A percentile compares a stretch with the other conserved stretches of the same genome.
Conservation (phyloP, 2,329 filamentous ascomycete genomes). For the Apiospora hydei region DNA sequence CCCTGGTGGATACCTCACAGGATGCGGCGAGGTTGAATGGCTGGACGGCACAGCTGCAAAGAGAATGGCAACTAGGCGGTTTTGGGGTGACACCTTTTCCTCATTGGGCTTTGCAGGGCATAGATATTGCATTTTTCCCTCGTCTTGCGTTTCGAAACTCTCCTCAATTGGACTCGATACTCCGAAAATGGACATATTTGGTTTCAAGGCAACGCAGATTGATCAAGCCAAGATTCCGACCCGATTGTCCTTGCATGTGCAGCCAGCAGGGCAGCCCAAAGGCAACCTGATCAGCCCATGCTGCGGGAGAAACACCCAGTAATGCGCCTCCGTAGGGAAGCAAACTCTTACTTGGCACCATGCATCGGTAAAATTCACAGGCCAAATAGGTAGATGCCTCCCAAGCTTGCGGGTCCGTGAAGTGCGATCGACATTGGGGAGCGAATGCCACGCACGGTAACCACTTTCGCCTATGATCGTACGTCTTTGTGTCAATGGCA, state of each 20-base stretch:
- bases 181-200: slow-evolving; percentile 4
- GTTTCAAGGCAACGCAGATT: neutral
- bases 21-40: slow-evolving; percentile 44
- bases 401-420: neutral
- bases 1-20: slow-evolving; percentile 46
- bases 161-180: neutral
- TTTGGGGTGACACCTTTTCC: slow-evolving; percentile 19
- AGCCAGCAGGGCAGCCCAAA: neutral
- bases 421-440: neutral
- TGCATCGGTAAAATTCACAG: neutral
- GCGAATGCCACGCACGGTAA: neutral
- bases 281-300: neutral
- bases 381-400: neutral
- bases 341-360: neutral
- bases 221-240: slow-evolving; percentile 2
- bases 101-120: slow-evolving; percentile 15
- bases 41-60: slow-evolving; percentile 39
- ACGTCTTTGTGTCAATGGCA: neutral
- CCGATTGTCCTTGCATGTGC: neutral
- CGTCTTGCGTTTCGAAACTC: neutral
- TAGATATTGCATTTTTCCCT: neutral
- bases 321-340: neutral
- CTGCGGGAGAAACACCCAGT: neutral
- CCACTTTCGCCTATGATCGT: neutral
- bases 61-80: slow-evolving; percentile 39